Percentiles rank a stretch among this genome's conserved stretches.
phyloP scores from a whole-genome alignment of 2,329 filamentous ascomycete genomes.

The Colletotrichum filicis region DNA sequence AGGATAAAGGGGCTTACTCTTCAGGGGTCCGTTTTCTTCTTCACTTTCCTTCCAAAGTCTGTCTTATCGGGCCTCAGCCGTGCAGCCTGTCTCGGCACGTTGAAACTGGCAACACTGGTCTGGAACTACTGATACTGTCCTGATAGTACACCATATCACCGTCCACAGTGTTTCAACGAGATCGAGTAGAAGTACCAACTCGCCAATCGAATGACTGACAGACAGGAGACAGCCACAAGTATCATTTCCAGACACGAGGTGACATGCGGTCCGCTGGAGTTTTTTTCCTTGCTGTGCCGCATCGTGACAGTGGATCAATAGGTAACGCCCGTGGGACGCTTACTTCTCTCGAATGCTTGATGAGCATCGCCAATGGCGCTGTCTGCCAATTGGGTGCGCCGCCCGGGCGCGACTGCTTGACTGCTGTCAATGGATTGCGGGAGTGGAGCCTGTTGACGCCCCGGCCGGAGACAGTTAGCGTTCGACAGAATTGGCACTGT shows the following conservation, averaged over 20 bases:
- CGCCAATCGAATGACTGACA: neutral
- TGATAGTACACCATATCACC: neutral
- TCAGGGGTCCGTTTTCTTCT: slow-evolving; percentile 8
- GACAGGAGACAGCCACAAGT: neutral
- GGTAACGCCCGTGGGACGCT: neutral
- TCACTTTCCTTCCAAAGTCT: neutral
- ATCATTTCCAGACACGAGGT: neutral
- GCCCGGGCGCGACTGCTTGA: neutral
- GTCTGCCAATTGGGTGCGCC: slow-evolving; percentile 8
- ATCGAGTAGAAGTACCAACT: neutral
- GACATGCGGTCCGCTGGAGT: neutral
- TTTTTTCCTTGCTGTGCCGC: neutral
- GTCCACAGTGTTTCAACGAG: neutral
- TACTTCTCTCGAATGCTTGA: neutral
- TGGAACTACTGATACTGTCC: neutral
- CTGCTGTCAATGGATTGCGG: slow-evolving; percentile 8
- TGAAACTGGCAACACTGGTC: neutral
- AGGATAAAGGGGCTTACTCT: slow-evolving; percentile 5
- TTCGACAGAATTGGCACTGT: neutral
- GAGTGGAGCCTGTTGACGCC: slow-evolving; percentile 13
- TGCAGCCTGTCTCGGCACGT: neutral
- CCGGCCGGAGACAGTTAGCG: slow-evolving; percentile 22
- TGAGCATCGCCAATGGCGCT: neutral
- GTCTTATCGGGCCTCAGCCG: neutral
- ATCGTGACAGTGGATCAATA: neutral